Percentiles rank a stretch among this genome's conserved stretches.
These are phyloP conservation scores for Aspergillus haitiensis DNA, from an alignment of 495 filamentous ascomycete genomes.

Conservation along the genomic window DNA sequence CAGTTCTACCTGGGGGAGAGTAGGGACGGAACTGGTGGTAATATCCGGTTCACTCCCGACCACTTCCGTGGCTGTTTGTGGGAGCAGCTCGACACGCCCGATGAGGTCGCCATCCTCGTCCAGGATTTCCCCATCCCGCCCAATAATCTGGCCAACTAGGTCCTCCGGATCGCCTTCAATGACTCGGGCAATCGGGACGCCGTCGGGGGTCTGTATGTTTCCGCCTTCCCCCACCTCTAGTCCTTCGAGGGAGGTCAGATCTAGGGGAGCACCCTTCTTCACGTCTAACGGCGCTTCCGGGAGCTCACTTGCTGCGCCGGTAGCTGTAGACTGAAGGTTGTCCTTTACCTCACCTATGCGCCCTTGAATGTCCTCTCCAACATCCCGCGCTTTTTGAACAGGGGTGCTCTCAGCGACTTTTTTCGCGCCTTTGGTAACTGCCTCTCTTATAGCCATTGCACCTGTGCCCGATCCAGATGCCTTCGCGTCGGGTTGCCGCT, in stretches of 20 bases:
- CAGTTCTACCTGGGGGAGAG: no score
- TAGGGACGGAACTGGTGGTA: no score
- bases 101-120: constrained; percentile 33
- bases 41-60: no score
- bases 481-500: no score
- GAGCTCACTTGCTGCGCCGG: neutral
- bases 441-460: no score
- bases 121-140: constrained; percentile 38
- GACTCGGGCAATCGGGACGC: constrained; percentile 14
- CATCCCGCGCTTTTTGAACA: no score
- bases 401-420: no score
- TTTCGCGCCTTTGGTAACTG: no score
- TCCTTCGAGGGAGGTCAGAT: constrained; percentile 7
- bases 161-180: constrained; percentile 27
- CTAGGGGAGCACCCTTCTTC: neutral
- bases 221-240: constrained; percentile 11
- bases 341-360: no score
- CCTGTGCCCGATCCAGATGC: no score
- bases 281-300: neutral
- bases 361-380: no score
- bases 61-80: no score
- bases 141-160: constrained; percentile 33
- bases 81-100: constrained; percentile 23
- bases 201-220: neutral
- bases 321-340: neutral